phyloP scores from a whole-genome alignment of 306 rosid species.

The Cicer cuneatum region DNA sequence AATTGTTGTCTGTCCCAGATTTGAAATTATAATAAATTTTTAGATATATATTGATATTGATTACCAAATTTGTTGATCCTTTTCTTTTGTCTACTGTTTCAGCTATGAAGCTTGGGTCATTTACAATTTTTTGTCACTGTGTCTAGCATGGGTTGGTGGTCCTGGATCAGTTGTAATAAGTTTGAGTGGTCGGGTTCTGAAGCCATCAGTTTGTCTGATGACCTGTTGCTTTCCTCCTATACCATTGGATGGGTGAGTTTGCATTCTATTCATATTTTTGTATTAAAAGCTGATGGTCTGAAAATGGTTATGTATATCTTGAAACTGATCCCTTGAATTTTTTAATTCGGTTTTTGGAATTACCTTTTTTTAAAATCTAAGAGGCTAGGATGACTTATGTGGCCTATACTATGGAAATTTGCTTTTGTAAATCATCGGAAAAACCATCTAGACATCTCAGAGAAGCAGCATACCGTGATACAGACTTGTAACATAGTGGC shows the following conservation, averaged over 20 bases:
- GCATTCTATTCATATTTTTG: slow-evolving; percentile 36
- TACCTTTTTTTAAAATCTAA: not conserved
- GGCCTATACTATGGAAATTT: slow-evolving; percentile 4
- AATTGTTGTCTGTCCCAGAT: slow-evolving; percentile 39
- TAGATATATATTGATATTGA: not conserved
- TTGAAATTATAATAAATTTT: slow-evolving; percentile 30
- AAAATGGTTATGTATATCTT: slow-evolving; percentile 8
- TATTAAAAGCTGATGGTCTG: slow-evolving; percentile 16
- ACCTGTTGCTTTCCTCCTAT: slow-evolving; percentile 92
- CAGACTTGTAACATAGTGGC: slow-evolving; percentile 15
- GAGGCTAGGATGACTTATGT: slow-evolving; percentile 25
- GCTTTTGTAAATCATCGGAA: slow-evolving; percentile 9
- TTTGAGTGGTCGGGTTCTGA: slow-evolving; percentile 84
- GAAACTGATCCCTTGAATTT: slow-evolving; percentile 14
- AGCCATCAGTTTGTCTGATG: slow-evolving; percentile 85
- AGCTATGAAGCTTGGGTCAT: slow-evolving; percentile 99
- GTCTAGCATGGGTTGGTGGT: slow-evolving; percentile 99
- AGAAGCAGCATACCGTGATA: slow-evolving; percentile 36
- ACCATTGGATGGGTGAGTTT: slow-evolving; percentile 93
- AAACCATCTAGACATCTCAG: slow-evolving; percentile 12
- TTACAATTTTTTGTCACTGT: slow-evolving; percentile 84
- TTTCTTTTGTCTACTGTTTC: slow-evolving; percentile 46
- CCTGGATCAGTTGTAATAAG: slow-evolving; percentile 98
- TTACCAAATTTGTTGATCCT: slow-evolving; percentile 21
- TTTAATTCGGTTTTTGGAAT: slow-evolving; percentile 10